These are phyloP conservation scores for Picochlorum sp. DNA, from an alignment of 139 green algal species.

Conservation along the genomic window DNA sequence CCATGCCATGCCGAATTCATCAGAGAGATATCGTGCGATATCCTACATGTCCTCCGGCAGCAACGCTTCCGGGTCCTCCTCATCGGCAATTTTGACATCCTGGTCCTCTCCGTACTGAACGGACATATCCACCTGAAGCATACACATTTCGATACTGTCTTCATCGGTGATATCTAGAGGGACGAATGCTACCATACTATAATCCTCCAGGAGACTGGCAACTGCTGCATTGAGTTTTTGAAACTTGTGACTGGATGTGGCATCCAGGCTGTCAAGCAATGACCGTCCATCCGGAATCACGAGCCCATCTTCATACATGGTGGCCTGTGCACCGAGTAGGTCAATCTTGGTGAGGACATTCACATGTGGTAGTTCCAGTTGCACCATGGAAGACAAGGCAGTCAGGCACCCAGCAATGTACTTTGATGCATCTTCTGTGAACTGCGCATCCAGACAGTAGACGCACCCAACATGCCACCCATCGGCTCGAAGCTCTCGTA, in stretches of 20 bases:
- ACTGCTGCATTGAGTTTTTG: constrained; percentile 57
- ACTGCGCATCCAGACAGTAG: constrained; percentile 91
- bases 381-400: constrained; percentile 87
- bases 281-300: constrained; percentile 58
- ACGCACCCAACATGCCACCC: constrained; percentile 56
- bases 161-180: constrained; percentile 70
- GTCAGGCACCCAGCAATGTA: constrained; percentile 72
- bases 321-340: constrained; percentile 60
- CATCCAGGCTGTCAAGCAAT: constrained; percentile 46
- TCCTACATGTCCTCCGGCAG: no score
- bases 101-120: constrained; percentile 93
- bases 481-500: constrained; percentile 66
- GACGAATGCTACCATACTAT: constrained; percentile 75
- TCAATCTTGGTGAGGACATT: constrained; percentile 98
- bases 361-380: constrained; percentile 93
- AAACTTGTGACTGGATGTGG: constrained; percentile 54
- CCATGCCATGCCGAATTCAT: no score
- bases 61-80: constrained; percentile 28
- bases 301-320: constrained; percentile 52
- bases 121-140: constrained; percentile 78
- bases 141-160: constrained; percentile 54
- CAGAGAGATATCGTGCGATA: no score
- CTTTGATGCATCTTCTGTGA: constrained; percentile 73
- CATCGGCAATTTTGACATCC: constrained; percentile 73
- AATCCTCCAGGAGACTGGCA: constrained; percentile 69